A percentile compares a stretch with the other conserved stretches of the same genome.
Evolutionary conservation across 1,139 yeast species (phyloP).

Genomic region (Geotrichum siamense): DNA sequence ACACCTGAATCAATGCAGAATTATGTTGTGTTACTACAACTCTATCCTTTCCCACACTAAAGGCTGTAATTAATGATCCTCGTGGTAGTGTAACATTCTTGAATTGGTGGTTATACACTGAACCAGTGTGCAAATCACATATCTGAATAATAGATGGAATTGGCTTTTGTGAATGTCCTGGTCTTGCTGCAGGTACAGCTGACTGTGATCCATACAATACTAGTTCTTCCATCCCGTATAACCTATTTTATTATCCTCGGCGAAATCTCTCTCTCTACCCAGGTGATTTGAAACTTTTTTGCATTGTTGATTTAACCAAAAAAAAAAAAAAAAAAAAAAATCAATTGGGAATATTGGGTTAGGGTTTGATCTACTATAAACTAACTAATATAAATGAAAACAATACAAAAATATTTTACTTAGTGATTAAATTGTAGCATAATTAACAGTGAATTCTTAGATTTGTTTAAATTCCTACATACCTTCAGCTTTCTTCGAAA

Average conservation of each 20-base stretch:
- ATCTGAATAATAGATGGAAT: slow-evolving; percentile 19
- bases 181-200: slow-evolving; percentile 14
- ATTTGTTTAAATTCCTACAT: too few relatives aligned
- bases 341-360: slow-evolving; percentile 8
- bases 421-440: too few relatives aligned
- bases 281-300: slow-evolving; percentile 5
- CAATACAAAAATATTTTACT: too few relatives aligned
- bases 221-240: slow-evolving; percentile 26
- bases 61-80: slow-evolving; percentile 7
- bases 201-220: slow-evolving; percentile 25
- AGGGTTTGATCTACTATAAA: too few relatives aligned
- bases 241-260: neutral
- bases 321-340: neutral
- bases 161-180: slow-evolving; percentile 16
- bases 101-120: slow-evolving; percentile 15
- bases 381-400: too few relatives aligned
- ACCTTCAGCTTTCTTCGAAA: too few relatives aligned
- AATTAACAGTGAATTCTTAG: too few relatives aligned
- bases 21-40: slow-evolving; percentile 56
- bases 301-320: neutral
- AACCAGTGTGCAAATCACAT: slow-evolving; percentile 17
- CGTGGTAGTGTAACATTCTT: slow-evolving; percentile 17
- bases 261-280: neutral
- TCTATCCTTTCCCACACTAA: slow-evolving; percentile 28
- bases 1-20: slow-evolving; percentile 70